Evolutionary conservation across 129 eudicot species (phyloP).

Genomic region (Flaveria brownii): DNA sequence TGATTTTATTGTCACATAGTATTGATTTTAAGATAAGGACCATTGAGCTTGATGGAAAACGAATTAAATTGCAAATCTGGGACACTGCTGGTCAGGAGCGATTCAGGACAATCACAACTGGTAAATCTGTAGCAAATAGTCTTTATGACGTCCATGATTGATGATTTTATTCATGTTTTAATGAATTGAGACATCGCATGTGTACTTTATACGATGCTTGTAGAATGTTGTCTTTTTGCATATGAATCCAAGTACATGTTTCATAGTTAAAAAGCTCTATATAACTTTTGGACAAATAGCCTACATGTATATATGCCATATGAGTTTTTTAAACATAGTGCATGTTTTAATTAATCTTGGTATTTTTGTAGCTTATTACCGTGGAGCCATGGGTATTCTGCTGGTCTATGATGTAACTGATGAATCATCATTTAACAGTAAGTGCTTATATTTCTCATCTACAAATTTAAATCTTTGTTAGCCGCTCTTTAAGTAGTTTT

Average conservation of each 20-base stretch:
- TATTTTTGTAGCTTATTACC: conserved; percentile 77
- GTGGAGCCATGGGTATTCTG: conserved; percentile 97
- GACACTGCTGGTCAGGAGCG: conserved; percentile 99
- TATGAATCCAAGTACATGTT: conserved; percentile 4
- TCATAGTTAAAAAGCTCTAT: neutral
- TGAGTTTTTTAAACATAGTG: neutral
- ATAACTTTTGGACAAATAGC: neutral
- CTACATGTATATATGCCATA: neutral
- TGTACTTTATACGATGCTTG: neutral
- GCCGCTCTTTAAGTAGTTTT: neutral
- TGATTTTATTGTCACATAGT: conserved; percentile 37
- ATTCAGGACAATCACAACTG: conserved; percentile 93
- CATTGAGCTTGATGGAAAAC: conserved; percentile 92
- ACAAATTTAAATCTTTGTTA: neutral
- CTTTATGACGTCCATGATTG: conserved; percentile 9
- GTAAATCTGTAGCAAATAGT: conserved; percentile 37
- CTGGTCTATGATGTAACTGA: conserved; percentile 96
- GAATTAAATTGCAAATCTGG: conserved; percentile 97
- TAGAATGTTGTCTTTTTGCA: neutral
- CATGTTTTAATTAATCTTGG: neutral
- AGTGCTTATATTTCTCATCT: conserved; percentile 28
- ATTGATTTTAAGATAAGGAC: conserved; percentile 97
- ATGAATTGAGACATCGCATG: neutral
- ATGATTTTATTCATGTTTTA: neutral
- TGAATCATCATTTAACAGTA: conserved; percentile 91